Percentiles rank a stretch among this genome's conserved stretches.
Conservation (phyloP, 2,329 filamentous ascomycete genomes). For the Ceratocystis albifundus region DNA sequence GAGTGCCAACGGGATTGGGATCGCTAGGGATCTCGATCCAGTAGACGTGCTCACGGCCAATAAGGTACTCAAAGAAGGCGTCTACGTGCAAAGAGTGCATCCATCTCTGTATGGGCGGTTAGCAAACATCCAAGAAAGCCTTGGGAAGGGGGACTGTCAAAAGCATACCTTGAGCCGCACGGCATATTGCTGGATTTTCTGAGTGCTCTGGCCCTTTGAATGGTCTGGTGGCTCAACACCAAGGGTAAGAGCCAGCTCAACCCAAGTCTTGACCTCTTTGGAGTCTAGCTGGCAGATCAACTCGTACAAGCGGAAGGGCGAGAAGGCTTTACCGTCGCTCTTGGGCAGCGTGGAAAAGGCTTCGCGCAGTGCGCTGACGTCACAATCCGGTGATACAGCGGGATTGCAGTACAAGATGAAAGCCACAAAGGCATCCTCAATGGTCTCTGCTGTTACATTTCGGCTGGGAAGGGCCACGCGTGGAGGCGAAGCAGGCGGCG, state of each 20-base stretch:
- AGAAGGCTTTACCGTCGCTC: constrained; percentile 79
- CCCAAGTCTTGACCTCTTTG: constrained; percentile 88
- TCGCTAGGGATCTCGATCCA: constrained; percentile 62
- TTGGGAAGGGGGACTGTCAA: not conserved
- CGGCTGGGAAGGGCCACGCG: constrained; percentile 22
- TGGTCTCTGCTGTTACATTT: constrained; percentile 53
- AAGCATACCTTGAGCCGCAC: constrained; percentile 68
- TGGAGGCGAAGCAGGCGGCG: not conserved
- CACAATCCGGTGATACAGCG: constrained; percentile 51
- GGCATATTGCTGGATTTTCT: constrained; percentile 91
- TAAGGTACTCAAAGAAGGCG: constrained; percentile 84
- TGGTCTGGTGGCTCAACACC: constrained; percentile 75
- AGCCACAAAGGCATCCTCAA: constrained; percentile 70
- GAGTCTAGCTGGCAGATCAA: constrained; percentile 66
- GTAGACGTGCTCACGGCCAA: constrained; percentile 55
- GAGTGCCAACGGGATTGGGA: constrained; percentile 49
- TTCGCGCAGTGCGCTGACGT: constrained; percentile 60
- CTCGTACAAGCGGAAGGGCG: constrained; percentile 62
- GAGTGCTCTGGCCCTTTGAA: constrained; percentile 75
- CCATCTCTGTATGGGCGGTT: constrained; percentile 53
- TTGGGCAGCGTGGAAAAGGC: constrained; percentile 70
- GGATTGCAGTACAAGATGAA: constrained; percentile 93
- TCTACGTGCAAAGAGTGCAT: constrained; percentile 95
- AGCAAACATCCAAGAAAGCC: not conserved
- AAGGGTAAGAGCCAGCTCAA: constrained; percentile 72